Evolutionary conservation across 768 basidiomycete genomes (phyloP).

Genomic region (Saitozyma sp.): DNA sequence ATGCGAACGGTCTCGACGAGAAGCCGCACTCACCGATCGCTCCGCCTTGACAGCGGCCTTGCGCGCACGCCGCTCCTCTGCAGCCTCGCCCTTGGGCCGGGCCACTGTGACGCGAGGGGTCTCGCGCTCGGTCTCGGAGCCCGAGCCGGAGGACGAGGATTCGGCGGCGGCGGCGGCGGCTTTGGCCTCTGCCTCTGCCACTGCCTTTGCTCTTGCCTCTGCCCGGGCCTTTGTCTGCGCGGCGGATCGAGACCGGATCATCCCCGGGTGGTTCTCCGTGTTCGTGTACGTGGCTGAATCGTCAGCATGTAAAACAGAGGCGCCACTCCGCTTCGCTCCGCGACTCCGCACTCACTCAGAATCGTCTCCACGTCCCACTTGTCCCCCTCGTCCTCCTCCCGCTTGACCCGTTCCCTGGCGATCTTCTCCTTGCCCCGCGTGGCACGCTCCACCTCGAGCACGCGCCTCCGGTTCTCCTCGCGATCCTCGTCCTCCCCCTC

Average conservation of each 20-base stretch:
- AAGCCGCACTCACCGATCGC: conserved; percentile 41
- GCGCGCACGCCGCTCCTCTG: conserved; percentile 56
- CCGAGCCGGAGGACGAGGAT: conserved; percentile 23
- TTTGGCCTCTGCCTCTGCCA: conserved; percentile 70
- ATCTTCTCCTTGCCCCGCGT: conserved; percentile 57
- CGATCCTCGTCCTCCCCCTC: conserved; percentile 59
- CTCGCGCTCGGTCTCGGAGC: conserved; percentile 51
- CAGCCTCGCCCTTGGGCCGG: conserved; percentile 71
- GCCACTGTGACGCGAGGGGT: conserved; percentile 59
- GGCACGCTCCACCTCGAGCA: conserved; percentile 54
- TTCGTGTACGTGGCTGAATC: conserved; percentile 87
- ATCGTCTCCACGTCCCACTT: conserved; percentile 96
- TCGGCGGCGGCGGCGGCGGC: conserved; percentile 65
- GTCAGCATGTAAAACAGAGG: not conserved
- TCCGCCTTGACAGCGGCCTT: conserved; percentile 57
- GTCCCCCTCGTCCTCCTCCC: conserved; percentile 59
- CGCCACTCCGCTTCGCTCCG: not conserved
- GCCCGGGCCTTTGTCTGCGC: conserved; percentile 49
- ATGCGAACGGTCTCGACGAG: no score
- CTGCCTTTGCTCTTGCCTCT: conserved; percentile 54
- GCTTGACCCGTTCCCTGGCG: conserved; percentile 56
- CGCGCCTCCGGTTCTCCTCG: conserved; percentile 45
- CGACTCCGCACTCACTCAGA: conserved; percentile 66
- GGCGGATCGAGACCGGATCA: conserved; percentile 69
- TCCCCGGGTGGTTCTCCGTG: conserved; percentile 89